phyloP scores from a whole-genome alignment of 2,329 filamentous ascomycete genomes.

The Xylariomycetidae sp. region DNA sequence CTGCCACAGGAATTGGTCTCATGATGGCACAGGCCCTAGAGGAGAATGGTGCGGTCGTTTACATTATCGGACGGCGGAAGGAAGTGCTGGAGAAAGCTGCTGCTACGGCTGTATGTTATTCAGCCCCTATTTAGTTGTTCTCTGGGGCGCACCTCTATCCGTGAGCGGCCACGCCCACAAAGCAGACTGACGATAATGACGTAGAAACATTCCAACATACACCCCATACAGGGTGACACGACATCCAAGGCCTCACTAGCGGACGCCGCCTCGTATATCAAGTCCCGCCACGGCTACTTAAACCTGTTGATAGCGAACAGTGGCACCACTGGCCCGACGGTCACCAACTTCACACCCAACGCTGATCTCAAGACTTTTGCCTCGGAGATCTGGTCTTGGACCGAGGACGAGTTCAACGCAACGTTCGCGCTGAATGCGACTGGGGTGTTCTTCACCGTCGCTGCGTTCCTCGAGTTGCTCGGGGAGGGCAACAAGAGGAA shows the following conservation, averaged over 20 bases:
- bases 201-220: constrained; percentile 23
- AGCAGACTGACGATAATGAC: too few species aligned
- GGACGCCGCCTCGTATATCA: constrained; percentile 48
- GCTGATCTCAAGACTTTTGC: too few species aligned
- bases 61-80: constrained; percentile 45
- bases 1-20: constrained; percentile 40
- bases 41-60: constrained; percentile 47
- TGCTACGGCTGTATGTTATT: constrained; percentile 22
- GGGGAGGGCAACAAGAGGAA: constrained; percentile 47
- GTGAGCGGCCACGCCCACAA: too few species aligned
- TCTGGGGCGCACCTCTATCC: too few species aligned
- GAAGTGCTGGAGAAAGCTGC: constrained; percentile 38
- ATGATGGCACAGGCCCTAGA: constrained; percentile 46
- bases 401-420: constrained; percentile 52
- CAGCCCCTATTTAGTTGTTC: too few species aligned
- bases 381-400: too few species aligned
- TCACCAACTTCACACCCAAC: constrained; percentile 10
- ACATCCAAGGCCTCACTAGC: constrained; percentile 42
- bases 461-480: constrained; percentile 57
- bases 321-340: constrained; percentile 37
- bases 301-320: constrained; percentile 56
- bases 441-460: constrained; percentile 57
- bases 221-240: constrained; percentile 27
- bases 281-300: constrained; percentile 51
- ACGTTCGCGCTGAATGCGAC: constrained; percentile 57